Percentiles rank a stretch among this genome's conserved stretches.
Conservation (phyloP, 164 flowering plant genomes). For the Vitis rotundifolia region DNA sequence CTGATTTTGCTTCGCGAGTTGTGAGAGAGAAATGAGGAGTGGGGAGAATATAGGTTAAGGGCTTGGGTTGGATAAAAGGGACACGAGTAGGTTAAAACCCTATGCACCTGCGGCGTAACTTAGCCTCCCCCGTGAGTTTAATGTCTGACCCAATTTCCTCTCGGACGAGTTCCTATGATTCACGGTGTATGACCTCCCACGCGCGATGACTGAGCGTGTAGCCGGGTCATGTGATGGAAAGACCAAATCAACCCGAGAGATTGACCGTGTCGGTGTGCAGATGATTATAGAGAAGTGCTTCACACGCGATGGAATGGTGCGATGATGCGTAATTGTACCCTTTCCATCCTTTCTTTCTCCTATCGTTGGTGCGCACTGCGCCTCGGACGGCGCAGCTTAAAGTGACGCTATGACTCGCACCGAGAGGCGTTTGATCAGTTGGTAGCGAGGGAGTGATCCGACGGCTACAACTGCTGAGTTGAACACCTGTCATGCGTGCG, state of each 20-base stretch:
- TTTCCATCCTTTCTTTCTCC: neutral
- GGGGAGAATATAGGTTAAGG: conserved; percentile 17
- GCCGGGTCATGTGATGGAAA: no score
- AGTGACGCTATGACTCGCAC: conserved; percentile 1
- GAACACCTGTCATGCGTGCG: neutral
- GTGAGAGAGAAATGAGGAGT: conserved; percentile 2
- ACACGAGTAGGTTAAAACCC: conserved; percentile 1
- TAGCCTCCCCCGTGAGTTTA: neutral
- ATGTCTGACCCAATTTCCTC: conserved; percentile 3
- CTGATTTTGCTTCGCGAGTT: conserved; percentile 11
- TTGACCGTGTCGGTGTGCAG: no score
- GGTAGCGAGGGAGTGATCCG: neutral
- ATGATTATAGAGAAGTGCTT: no score
- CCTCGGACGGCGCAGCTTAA: conserved; percentile 15
- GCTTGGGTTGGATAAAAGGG: neutral
- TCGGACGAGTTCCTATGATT: neutral
- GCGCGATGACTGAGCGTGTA: neutral
- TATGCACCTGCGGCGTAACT: conserved; percentile 10
- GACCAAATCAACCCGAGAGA: no score
- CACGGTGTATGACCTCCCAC: neutral
- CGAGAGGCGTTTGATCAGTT: no score
- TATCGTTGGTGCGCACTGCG: conserved; percentile 11
- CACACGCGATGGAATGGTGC: neutral
- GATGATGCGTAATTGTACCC: no score
- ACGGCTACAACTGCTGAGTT: neutral